A percentile compares a stretch with the other conserved stretches of the same genome.
Evolutionary conservation across 2,329 filamentous ascomycete genomes (phyloP).

Genomic region (Ampelomyces quisqualis): DNA sequence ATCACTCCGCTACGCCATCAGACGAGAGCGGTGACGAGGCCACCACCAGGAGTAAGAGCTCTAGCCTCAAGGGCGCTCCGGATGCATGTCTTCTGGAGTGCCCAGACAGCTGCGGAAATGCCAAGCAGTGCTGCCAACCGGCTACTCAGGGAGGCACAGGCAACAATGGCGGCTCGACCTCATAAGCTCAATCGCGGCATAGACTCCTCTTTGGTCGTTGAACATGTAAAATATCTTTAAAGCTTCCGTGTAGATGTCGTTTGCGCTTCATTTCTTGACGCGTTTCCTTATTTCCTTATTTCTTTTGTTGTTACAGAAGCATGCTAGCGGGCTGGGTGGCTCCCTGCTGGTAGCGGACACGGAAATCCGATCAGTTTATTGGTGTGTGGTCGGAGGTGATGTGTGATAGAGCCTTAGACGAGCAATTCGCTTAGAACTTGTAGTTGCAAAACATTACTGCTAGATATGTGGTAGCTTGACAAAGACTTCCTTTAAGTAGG

Average conservation of each 20-base stretch:
- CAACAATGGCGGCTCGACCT: constrained; percentile 18
- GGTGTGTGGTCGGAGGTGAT: too few species aligned
- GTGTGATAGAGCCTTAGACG: too few species aligned
- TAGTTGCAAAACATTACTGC: too few species aligned
- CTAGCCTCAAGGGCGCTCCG: constrained; percentile 40
- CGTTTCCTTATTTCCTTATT: not conserved
- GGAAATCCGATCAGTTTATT: too few species aligned
- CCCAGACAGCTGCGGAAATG: constrained; percentile 46
- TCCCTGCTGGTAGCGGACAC: too few species aligned
- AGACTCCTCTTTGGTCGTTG: too few species aligned
- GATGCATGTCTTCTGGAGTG: constrained; percentile 48
- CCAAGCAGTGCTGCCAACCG: constrained; percentile 47
- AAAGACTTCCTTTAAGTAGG: too few species aligned
- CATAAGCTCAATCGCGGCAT: too few species aligned
- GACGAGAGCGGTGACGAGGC: constrained; percentile 38
- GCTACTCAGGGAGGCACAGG: constrained; percentile 23
- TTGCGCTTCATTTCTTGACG: not conserved
- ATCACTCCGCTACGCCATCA: constrained; percentile 42
- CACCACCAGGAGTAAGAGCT: constrained; percentile 33
- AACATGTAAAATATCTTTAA: constrained; percentile 13
- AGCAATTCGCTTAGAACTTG: too few species aligned
- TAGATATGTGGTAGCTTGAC: too few species aligned
- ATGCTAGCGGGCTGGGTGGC: not conserved
- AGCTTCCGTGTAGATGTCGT: not conserved
- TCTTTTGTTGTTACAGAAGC: not conserved